Base-by-base conservation (phyloP, 2,329 filamentous ascomycete species). In the Thermoascus crustaceus region DNA sequence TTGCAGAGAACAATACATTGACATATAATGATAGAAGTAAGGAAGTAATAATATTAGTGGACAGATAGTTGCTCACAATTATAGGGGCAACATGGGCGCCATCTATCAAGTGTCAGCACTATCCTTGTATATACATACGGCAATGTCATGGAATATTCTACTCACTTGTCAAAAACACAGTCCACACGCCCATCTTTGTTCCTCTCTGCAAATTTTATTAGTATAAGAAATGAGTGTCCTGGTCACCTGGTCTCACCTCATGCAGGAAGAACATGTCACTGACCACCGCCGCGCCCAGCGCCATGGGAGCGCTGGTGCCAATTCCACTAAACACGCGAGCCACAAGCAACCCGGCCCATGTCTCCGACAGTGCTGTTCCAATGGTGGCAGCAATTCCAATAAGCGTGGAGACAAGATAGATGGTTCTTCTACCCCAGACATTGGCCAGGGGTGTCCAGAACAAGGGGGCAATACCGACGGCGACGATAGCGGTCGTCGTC, bases 221-320 rank as follows among this genome's bases (percentile, higher is more conserved):
- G 21, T n/a, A n/a, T 23, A 7, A 23, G 21, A 7, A 7, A 23
- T 7, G 7, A 23, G n/a, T 23, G 7, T 7, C 21, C 21, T 23
- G n/a, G 21, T 7, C 21, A 14, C 25, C 18, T 22, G 23, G 13
- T n/a, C 32, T 22, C 7, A 19, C 23, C 21, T 46, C 43, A 23
- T 47, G 44, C 41, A 39, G 68, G 18, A 82, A 66, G 48, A 75
- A 82, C 25, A 83, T 64, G 46, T 83, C 79, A 27, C 75, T 71
- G 39, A 83, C 78, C 20, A 78, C 73, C 46, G 78, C 73, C 1
- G 77, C 74, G 18, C 74, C 68, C 7, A 83, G 59, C 13, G 82
- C 21, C 21, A 23, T 23, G 21, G 59, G 13, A 82, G 55, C 11
- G 10, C 39, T 35, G 7, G 35, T 39, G n/a, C 7, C 21, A 7